Evolutionary conservation across 306 rosid species (phyloP), one percentile per base, ranked within the genome.

Genomic region (Sechiopsis laciniata): DNA sequence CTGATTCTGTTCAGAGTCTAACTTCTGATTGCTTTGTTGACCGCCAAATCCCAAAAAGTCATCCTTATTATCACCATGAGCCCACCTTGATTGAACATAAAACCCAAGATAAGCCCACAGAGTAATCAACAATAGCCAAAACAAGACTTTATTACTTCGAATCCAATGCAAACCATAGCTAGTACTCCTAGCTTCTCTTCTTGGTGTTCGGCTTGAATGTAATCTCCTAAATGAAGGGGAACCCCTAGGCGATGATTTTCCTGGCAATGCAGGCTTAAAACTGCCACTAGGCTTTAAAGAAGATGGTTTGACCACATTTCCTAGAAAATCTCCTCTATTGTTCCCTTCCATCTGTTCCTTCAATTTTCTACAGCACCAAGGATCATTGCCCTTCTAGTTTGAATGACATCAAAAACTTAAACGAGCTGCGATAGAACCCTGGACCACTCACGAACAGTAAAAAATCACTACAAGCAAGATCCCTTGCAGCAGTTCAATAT

Each of bases 31-130:
- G 9, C 78, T 80, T 6, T 76, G 81, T 69, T 86, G 83, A 19
- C 82, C 84, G 74, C 82, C 88, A 81, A 87, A 88, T 20, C 84
- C 89, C 75, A 86, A 78, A 84, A 85, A 81, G 24, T 81, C 84
- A 0, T 80, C 87, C 45, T 83, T 82, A 21, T 89, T 87, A 53
- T 88, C 86, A 70, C 82, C 84, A 58, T 88, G 85, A 55, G 88
- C 93, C 96, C 98, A 92, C 83, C 84, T 82, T 14, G 98, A 90
- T 78, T 87, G 98, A 82, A 88, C 89, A 76, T 79, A 86, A 78
- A 90, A 88, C 45, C 88, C 96, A 82, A 92, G 88, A 81, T 92
- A 92, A 32, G 96, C 83, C 98, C 98, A 92, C 26, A 92, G 88
- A 75, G 96, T 90, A 79, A 92, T 90, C 78, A 92, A 62, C 57